A percentile compares a stretch with the other conserved stretches of the same genome.
Conservation (phyloP, 768 basidiomycete genomes). For the Termitomyces titanicus region DNA sequence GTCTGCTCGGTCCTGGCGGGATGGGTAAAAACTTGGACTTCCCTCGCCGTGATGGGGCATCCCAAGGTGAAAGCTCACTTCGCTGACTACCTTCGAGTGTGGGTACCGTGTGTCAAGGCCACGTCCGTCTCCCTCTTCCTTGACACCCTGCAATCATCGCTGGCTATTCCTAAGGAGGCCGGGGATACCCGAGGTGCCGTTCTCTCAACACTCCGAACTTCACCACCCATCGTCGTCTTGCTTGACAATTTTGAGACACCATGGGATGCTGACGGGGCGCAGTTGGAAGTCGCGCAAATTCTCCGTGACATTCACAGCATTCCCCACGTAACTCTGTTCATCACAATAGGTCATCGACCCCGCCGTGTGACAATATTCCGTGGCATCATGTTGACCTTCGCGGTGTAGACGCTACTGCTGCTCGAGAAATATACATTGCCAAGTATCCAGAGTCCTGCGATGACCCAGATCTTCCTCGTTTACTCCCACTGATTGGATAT, state of each 20-base stretch:
- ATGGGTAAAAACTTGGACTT: slow-evolving; percentile 37
- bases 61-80: slow-evolving; percentile 18
- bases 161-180: slow-evolving; percentile 16
- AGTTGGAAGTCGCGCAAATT: not conserved
- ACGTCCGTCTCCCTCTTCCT: slow-evolving; percentile 20
- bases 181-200: slow-evolving; percentile 18
- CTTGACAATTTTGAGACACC: not conserved
- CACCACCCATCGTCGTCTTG: not conserved
- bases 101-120: slow-evolving; percentile 32
- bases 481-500: slow-evolving; percentile 22
- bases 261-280: not conserved
- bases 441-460: slow-evolving; percentile 15
- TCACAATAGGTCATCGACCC: slow-evolving; percentile 13
- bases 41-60: slow-evolving; percentile 29
- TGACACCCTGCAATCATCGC: slow-evolving; percentile 16
- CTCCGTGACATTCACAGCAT: not conserved
- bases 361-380: slow-evolving; percentile 23
- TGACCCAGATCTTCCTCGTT: slow-evolving; percentile 18
- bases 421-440: slow-evolving; percentile 19
- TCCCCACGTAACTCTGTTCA: not conserved
- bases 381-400: slow-evolving; percentile 16
- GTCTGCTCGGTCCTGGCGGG: slow-evolving; percentile 27
- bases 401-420: slow-evolving; percentile 16
- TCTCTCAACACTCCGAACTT: slow-evolving; percentile 15
- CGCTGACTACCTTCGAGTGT: slow-evolving; percentile 17